A percentile compares a stretch with the other conserved stretches of the same genome.
These are phyloP conservation scores for Syzygium oleosum DNA, from an alignment of 345 rosid genomes.

Conservation along the genomic window DNA sequence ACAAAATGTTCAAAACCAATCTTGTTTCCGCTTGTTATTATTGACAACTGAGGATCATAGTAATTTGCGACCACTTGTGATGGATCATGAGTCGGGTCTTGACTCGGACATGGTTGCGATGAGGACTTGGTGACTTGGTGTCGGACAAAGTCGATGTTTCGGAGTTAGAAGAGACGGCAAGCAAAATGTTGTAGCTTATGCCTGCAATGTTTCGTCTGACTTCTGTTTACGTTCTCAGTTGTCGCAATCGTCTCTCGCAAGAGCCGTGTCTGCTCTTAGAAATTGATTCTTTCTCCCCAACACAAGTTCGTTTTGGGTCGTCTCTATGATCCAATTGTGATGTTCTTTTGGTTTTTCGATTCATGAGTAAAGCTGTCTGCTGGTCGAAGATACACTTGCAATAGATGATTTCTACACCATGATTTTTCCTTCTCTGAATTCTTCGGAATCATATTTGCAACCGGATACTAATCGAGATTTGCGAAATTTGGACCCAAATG, in stretches of 20 bases:
- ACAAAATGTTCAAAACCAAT: no score
- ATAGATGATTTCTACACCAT: not conserved
- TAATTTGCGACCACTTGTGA: not conserved
- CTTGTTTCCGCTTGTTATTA: no score
- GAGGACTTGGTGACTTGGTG: not conserved
- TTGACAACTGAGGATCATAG: not conserved
- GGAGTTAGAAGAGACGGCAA: not conserved
- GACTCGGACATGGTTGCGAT: not conserved
- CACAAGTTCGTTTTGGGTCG: no score
- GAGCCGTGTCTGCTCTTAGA: not conserved
- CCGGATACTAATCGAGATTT: not conserved
- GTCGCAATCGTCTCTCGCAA: not conserved
- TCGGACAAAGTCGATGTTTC: not conserved
- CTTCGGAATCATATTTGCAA: not conserved
- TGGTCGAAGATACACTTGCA: not conserved
- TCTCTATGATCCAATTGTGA: not conserved
- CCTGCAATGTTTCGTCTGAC: not conserved
- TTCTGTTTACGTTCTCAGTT: not conserved
- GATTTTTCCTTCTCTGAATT: not conserved
- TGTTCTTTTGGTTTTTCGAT: not conserved
- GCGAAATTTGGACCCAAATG: not conserved
- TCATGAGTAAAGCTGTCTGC: not conserved
- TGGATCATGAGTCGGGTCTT: not conserved
- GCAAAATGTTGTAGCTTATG: not conserved
- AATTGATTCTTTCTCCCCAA: no score